phyloP scores from a whole-genome alignment of 164 flowering plant genomes.

The Magnolia sinica region DNA sequence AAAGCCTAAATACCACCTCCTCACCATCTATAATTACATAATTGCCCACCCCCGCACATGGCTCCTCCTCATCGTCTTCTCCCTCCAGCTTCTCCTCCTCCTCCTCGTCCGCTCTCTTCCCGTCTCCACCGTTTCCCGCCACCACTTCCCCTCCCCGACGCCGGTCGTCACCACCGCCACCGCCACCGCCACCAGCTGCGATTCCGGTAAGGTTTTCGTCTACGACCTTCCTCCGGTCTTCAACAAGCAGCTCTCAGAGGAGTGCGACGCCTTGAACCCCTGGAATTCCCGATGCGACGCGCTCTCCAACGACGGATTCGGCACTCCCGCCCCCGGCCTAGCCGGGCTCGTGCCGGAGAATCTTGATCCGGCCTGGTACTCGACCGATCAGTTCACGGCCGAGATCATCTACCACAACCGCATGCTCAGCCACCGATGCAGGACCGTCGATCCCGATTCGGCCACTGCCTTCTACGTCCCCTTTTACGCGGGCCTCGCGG shows the following conservation, averaged over 20 bases:
- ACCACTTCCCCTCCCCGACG: conserved; percentile 12
- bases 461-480: conserved; percentile 87
- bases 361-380: conserved; percentile 49
- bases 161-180: background rate
- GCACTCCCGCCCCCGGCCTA: conserved; percentile 39
- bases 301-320: conserved; percentile 68
- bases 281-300: conserved; percentile 72
- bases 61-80: conserved; percentile 24
- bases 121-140: conserved; percentile 10
- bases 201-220: conserved; percentile 53
- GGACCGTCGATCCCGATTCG: conserved; percentile 54
- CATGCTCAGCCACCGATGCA: conserved; percentile 55
- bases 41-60: conserved; percentile 26
- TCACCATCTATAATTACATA: conserved; percentile 15
- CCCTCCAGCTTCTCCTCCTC: conserved; percentile 26
- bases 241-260: conserved; percentile 48
- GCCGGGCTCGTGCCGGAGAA: conserved; percentile 42
- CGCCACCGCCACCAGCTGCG: conserved; percentile 20
- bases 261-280: conserved; percentile 56
- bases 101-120: conserved; percentile 16
- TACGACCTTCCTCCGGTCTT: conserved; percentile 66
- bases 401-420: conserved; percentile 82
- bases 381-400: conserved; percentile 77
- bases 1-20: conserved; percentile 9
- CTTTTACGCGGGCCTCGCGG: conserved; percentile 84